These are phyloP conservation scores for Ambrosia hybrid DNA, from an alignment of 140 eudicot genomes.

Conservation along the genomic window DNA sequence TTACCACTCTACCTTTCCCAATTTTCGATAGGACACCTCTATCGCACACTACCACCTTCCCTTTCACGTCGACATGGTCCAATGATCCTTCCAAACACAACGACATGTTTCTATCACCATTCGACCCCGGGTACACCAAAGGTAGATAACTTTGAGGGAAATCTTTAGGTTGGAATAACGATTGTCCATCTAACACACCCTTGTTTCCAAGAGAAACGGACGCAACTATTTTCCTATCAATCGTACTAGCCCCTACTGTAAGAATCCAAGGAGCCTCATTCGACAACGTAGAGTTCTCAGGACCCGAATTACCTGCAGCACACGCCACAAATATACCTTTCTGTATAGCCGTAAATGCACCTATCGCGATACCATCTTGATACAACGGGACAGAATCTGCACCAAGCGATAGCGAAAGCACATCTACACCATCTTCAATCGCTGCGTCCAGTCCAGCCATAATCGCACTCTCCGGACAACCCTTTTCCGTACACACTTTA, in stretches of 20 bases:
- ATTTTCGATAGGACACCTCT: constrained; percentile 24
- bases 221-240: constrained; percentile 54
- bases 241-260: constrained; percentile 79
- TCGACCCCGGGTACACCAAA: constrained; percentile 44
- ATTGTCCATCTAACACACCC: constrained; percentile 40
- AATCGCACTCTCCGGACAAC: constrained; percentile 43
- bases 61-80: constrained; percentile 39
- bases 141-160: constrained; percentile 39
- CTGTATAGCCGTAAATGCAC: constrained; percentile 58
- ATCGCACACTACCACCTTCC: constrained; percentile 54
- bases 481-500: constrained; percentile 39
- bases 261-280: constrained; percentile 86
- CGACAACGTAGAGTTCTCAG: constrained; percentile 24
- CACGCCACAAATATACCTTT: constrained; percentile 61
- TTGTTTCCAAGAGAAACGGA: constrained; percentile 58
- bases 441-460: constrained; percentile 61
- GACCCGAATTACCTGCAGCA: constrained; percentile 71
- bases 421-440: constrained; percentile 66
- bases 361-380: constrained; percentile 47
- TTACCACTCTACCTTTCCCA: constrained; percentile 38
- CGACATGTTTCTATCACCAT: constrained; percentile 15
- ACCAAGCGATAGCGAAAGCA: constrained; percentile 57
- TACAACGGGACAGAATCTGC: constrained; percentile 25
- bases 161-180: constrained; percentile 56
- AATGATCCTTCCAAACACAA: constrained; percentile 41